Base-by-base conservation (phyloP, 192 early-diverging fungal genomes). In the Umbelopsis isabellina region DNA sequence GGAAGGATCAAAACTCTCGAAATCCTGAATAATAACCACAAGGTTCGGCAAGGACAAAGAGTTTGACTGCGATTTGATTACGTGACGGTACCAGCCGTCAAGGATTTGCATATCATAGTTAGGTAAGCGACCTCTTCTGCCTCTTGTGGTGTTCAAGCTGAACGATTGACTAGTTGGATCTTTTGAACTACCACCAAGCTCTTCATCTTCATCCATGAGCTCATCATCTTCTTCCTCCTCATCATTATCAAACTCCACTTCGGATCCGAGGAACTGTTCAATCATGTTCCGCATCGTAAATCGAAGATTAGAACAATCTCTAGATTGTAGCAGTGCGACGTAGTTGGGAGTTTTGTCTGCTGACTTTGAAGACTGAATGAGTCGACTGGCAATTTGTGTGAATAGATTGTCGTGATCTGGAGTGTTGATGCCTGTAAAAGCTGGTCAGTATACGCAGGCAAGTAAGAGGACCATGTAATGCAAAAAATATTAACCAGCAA, bases 21-120 rank as follows among this genome's bases (percentile, higher is more conserved):
- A 93, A 72, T 97, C 94, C 69, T 95, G 91, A 51, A 97, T 70
- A 33, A 95, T 88, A 23, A 95, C 74, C 4, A 95, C 90, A 3
- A 94, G 50, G 16, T 80, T 87, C 2, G 80, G 77, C 15, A 20
- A 23, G 11, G 37, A 67, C 2, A 25, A 1, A 9, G 65, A 18
- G 23, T 52, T 51, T 15, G 21, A 20, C 16, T 55, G n/a, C 4
- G 2, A 21, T 49, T 72, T 65, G 52, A 37, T 68, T 3, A 82
- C 21, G 30, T 81, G 76, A 58, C 70, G 76, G 71, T 91, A 91
- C 93, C 92, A 93, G 49, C 86, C 74, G 51, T 80, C 77, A 23
- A 95, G 79, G 44, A 90, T 74, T 46, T 87, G 68, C 80, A 93
- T 86, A 71, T 93, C 93, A 67, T 93, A 83, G 53, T 78, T 82